Evolutionary conservation across 1,284 basidiomycete species (phyloP).

Genomic region (Leccinum subfulvum): DNA sequence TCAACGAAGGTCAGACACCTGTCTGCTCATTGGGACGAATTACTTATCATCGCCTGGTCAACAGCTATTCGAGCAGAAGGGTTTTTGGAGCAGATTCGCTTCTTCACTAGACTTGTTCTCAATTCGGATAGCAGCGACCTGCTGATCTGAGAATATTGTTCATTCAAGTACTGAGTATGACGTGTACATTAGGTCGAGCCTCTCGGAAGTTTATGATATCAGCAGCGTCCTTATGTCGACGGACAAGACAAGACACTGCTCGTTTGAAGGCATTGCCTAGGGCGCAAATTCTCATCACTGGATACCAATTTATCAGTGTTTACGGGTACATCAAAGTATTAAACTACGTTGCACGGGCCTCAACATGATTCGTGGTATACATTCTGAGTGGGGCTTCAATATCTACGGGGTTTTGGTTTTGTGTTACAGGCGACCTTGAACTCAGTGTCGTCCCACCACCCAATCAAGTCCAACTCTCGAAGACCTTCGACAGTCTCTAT

Average conservation of each 20-base stretch:
- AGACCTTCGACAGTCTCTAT: background rate
- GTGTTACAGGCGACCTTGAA: background rate
- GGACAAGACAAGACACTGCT: too few species aligned
- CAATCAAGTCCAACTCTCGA: background rate
- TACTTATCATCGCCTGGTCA: background rate
- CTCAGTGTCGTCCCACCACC: background rate
- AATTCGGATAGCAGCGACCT: constrained; percentile 33
- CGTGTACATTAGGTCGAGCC: background rate
- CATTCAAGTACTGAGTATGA: background rate
- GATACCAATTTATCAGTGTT: too few species aligned
- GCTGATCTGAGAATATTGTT: constrained; percentile 13
- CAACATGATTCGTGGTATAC: too few species aligned
- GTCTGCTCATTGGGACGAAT: too few species aligned
- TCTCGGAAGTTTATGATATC: background rate
- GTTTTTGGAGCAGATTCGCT: constrained; percentile 38
- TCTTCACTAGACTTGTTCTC: constrained; percentile 37
- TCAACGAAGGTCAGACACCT: constrained; percentile 41
- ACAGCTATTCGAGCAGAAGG: constrained; percentile 34
- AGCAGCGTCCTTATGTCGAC: background rate
- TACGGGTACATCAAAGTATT: background rate
- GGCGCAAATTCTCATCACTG: too few species aligned
- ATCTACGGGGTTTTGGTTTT: background rate
- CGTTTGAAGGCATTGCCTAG: too few species aligned
- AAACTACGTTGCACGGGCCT: background rate
- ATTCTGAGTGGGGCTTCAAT: background rate